Base-by-base conservation (phyloP, 2,329 filamentous ascomycete genomes). In the Chrysoporthe deuterocubensis region DNA sequence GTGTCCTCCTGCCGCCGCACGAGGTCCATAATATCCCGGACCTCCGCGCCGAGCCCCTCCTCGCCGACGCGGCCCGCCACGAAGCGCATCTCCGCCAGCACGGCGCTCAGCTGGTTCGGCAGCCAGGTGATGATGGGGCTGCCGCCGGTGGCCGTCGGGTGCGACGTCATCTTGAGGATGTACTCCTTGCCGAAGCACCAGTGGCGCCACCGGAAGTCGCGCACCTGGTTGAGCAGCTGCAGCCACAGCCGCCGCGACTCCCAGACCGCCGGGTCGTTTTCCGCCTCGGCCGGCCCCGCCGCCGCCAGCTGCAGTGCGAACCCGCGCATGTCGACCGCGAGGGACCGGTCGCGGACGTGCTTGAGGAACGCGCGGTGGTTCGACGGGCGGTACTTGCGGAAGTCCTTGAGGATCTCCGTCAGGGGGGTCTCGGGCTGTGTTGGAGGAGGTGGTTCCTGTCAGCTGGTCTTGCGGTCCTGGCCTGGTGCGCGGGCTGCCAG, bases 161-260 rank as follows among this genome's bases (percentile, higher is more conserved):
- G 91, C 21, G 81, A 82, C 0, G 90, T 94, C 75, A 88, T 87
- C 83, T 93, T 93, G 71, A 95, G 84, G 73, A 95, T 94, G 76
- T 95, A 95, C 82, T 94, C 92, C 68, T 92, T 85, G 2, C 91
- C 92, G 76, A 95, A 95, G 77, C 91, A 92, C 92, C 92, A 95
- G 78, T 95, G 92, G 7, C 92, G 83, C 90, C 92, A 95, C 69
- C 92, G 83, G 81, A 95, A 95, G 76, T 93, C 91, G 66, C 92
- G 87, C 9, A 95, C 90, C 78, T 94, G 89, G 76, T 95, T 85
- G 60, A 94, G 82, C 37, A 89, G 83, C 70, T 86, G 81, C 4
- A 92, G 81, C 81, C 90, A 92, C 4, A 90, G 80, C 62, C 85
- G 78, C 18, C 86, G 81, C 65, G 87, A 86, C 73, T 87, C 79